Percentiles rank a stretch among this genome's conserved stretches.
These are phyloP conservation scores for Stellera chamaejasme DNA, from an alignment of 345 rosid genomes.

Conservation along the genomic window DNA sequence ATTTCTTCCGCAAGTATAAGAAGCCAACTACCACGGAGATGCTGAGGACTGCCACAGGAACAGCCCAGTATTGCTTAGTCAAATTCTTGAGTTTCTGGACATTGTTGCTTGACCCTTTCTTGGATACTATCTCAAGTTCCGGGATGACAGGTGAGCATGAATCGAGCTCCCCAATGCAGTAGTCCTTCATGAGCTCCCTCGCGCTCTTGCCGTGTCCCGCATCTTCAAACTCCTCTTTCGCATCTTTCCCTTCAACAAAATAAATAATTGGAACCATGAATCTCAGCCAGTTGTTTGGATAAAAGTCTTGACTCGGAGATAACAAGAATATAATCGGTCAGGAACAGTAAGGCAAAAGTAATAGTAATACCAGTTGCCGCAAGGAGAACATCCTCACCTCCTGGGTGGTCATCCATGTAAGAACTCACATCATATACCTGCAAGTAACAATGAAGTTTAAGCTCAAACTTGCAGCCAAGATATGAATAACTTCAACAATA, in stretches of 20 bases:
- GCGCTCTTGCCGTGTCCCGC: slow-evolving; percentile 77
- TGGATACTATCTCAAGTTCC: slow-evolving; percentile 51
- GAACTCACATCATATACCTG: slow-evolving; percentile 84
- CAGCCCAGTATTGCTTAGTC: slow-evolving; percentile 60
- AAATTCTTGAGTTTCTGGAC: slow-evolving; percentile 37
- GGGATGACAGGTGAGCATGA: slow-evolving; percentile 37
- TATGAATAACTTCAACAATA: no score
- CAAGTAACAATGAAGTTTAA: background rate
- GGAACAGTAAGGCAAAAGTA: slow-evolving; percentile 1
- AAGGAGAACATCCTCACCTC: slow-evolving; percentile 89
- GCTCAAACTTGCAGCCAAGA: background rate
- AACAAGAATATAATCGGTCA: background rate
- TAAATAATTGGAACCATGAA: slow-evolving; percentile 5
- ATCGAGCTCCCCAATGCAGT: slow-evolving; percentile 78
- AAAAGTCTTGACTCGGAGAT: background rate
- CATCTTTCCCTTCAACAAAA: slow-evolving; percentile 60
- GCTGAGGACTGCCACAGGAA: slow-evolving; percentile 50
- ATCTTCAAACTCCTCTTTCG: slow-evolving; percentile 79
- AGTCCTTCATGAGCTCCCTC: slow-evolving; percentile 51
- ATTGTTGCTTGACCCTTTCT: slow-evolving; percentile 23
- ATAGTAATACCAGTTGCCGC: slow-evolving; percentile 47
- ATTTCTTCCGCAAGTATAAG: slow-evolving; percentile 54
- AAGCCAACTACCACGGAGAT: slow-evolving; percentile 58
- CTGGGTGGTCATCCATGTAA: slow-evolving; percentile 89
- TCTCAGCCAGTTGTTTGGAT: slow-evolving; percentile 6